phyloP scores from a whole-genome alignment of 202 grass and related monocot genomes.

The Elaeis oleifera region DNA sequence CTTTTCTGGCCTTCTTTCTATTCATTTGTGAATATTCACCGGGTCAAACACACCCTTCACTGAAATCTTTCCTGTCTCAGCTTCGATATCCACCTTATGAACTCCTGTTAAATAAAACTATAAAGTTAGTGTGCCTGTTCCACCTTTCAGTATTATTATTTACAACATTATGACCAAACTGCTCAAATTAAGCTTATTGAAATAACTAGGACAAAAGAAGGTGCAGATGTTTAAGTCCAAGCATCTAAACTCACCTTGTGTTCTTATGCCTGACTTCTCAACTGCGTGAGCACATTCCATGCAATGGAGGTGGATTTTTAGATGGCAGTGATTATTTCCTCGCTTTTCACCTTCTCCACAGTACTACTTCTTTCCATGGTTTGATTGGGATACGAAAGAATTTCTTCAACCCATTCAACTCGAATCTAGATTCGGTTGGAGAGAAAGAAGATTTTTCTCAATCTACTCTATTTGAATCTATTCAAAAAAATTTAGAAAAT shows the following conservation, averaged over 20 bases:
- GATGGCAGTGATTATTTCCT: slow-evolving; percentile 37
- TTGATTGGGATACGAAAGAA: no score
- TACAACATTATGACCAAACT: no score
- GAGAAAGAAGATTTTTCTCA: no score
- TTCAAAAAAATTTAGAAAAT: no score
- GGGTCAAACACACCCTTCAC: slow-evolving; percentile 58
- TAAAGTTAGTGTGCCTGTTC: no score
- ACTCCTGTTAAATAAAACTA: slow-evolving; percentile 34
- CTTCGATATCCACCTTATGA: slow-evolving; percentile 59
- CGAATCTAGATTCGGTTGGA: neutral
- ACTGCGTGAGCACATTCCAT: neutral
- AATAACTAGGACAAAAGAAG: no score
- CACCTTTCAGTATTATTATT: no score
- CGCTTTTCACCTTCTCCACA: slow-evolving; percentile 34
- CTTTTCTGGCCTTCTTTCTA: slow-evolving; percentile 34
- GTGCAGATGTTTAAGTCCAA: no score
- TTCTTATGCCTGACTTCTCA: no score
- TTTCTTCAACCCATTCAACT: neutral
- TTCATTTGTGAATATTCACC: slow-evolving; percentile 43
- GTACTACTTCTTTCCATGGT: slow-evolving; percentile 1
- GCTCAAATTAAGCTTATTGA: no score
- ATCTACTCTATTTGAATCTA: no score
- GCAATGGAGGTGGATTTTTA: slow-evolving; percentile 83
- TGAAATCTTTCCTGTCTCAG: slow-evolving; percentile 38
- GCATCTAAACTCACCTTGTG: no score